Evolutionary conservation across 164 flowering plant species (phyloP), one percentile per base, ranked within the genome.

Genomic region (Berberis vulgaris): DNA sequence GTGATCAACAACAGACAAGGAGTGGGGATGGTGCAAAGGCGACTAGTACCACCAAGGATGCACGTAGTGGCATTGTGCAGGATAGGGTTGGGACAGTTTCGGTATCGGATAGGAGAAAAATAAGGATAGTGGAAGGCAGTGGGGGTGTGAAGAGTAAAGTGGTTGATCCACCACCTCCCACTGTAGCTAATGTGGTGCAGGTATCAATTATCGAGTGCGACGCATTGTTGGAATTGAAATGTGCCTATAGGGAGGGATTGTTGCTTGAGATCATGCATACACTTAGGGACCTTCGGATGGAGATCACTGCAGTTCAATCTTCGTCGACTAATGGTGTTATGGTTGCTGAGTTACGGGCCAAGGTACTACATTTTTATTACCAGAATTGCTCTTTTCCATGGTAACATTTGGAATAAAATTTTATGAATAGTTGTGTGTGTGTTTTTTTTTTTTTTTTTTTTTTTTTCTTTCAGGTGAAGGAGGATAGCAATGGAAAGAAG

Each of bases 141-240:
- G 71, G 81, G 4, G 79, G 75, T 7, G 63, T 73, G 5, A 83
- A 75, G 72, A 66, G 79, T 5, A 80, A 74, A 72, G 73, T 64
- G 57, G 74, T 77, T 60, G 88, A 76, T 5, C 45, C 60, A 41
- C 60, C 60, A 41, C 44, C 8, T 3, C 12, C 63, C 5, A 63
- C 73, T 4, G 75, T 50, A n/a, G 67, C 56, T 41, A 70, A 52
- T 57, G 65, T 60, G 4, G 77, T 84, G 41, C 82, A 94, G 77
- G 99, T 94, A 52, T 94, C 99, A 10, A 94, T 94, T 39, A 94
- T 94, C 5, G 99, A 89, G 71, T 78, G 75, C 7, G 96, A 94
- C 65, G 99, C 86, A 7, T 57, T 94, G 67, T 64, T 95, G 77
- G 99, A 91, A 80, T 40, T 95, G 66, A 83, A 81, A 67, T 94